Evolutionary conservation across 768 basidiomycete genomes (phyloP), one percentile per base, ranked within the genome.

Genomic region (Suillus hirtellus): DNA sequence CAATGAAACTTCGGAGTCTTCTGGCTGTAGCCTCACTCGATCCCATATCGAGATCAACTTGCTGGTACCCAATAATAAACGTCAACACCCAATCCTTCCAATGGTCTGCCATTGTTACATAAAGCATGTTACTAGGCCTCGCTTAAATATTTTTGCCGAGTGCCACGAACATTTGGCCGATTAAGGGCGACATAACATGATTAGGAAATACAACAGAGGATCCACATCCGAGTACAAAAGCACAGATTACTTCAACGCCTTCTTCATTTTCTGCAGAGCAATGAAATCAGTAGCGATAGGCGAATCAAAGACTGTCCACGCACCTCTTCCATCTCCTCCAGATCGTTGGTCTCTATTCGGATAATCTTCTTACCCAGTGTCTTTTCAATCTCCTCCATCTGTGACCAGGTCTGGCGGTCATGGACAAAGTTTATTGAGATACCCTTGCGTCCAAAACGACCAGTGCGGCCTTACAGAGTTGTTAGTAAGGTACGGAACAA

Each of bases 361-460:
- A 88, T 85, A 64, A 99, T 98, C 70, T 85, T 82, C 75, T 84
- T 88, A 15, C 89, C 87, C 2, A 95, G 84, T 0, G 83, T 84
- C 69, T 88, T 82, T 78, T 96, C 91, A 64, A 99, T 97, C 71
- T 84, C 82, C 68, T 96, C 84, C 89, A 99, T 96, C 73, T 96
- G 91, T 70, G 83, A 63, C 88, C 91, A 95, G 7, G 95, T 95
- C 74, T 80, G 81, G 72, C 88, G 81, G 79, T 99, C 89, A 75
- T 98, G 94, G 15, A 98, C 96, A 72, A 99, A 99, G 76, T 97
- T 97, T 72, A 99, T 93, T 40, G 95, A 95, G 60, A 98, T 92
- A 5, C 97, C 97, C 75, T 93, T 95, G 52, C 97, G 89, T 61
- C 97, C 97, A 74, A 99, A 99, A 50, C 97, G 92, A 63, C 97